Percentiles rank a stretch among this genome's conserved stretches.
Evolutionary conservation across 805 yeast species (phyloP).

Genomic region (Starmerella khaoyaiensis): DNA sequence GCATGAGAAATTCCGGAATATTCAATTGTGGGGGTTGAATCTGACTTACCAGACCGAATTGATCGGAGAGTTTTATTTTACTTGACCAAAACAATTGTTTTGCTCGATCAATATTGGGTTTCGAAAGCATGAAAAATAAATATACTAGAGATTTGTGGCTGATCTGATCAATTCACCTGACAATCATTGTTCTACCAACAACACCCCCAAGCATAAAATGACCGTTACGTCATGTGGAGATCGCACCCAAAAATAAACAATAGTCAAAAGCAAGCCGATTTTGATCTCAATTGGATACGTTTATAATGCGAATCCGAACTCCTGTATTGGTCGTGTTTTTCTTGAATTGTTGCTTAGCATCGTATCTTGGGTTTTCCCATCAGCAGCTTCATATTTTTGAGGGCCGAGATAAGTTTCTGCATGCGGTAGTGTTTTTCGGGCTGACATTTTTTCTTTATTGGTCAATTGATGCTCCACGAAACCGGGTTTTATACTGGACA

Average conservation of each 20-base stretch:
- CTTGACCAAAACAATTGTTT: constrained; percentile 22
- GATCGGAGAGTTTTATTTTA: constrained; percentile 23
- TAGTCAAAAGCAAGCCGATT: neutral
- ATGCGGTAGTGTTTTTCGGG: constrained; percentile 29
- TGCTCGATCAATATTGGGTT: constrained; percentile 22
- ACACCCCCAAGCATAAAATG: no score
- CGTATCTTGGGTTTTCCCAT: constrained; percentile 23
- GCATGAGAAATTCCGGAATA: constrained; percentile 60
- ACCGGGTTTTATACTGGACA: constrained; percentile 28
- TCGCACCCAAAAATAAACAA: no score
- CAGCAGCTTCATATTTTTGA: constrained; percentile 28
- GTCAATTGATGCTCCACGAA: constrained; percentile 31
- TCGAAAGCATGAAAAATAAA: constrained; percentile 3
- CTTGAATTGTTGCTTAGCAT: constrained; percentile 13
- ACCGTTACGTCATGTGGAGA: no score
- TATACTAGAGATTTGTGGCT: no score
- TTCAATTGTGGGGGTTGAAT: constrained; percentile 10
- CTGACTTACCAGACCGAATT: constrained; percentile 24
- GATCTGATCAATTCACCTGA: no score
- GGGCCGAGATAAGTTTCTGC: constrained; percentile 28
- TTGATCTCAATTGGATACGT: neutral
- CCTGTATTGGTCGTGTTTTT: constrained; percentile 20
- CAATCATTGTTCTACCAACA: no score
- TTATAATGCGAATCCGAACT: constrained; percentile 19
- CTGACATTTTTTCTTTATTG: constrained; percentile 32